A percentile compares a stretch with the other conserved stretches of the same genome.
These are phyloP conservation scores for Vigna mungo DNA, from an alignment of 306 rosid species.

Conservation along the genomic window DNA sequence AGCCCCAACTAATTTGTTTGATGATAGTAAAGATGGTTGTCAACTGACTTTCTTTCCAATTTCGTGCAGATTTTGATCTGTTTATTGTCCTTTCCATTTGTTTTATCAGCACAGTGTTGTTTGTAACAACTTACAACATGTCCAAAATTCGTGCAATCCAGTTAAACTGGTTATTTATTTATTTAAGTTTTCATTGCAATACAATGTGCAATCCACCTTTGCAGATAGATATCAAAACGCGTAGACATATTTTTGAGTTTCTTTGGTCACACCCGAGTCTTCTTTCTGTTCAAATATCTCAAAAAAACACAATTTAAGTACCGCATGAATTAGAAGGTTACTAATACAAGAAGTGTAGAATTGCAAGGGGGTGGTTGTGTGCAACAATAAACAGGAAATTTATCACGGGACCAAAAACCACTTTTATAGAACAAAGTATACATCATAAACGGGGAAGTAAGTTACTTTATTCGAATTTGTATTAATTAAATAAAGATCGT, in stretches of 20 bases:
- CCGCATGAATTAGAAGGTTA: no score
- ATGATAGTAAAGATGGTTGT: conserved; percentile 86
- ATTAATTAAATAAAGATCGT: conserved; percentile 11
- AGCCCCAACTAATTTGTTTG: conserved; percentile 83
- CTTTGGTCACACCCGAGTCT: no score
- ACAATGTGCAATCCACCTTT: no score
- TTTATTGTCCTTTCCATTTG: conserved; percentile 71
- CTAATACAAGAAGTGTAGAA: no score
- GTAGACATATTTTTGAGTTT: no score
- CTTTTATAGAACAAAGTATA: not conserved
- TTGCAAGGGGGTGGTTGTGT: no score
- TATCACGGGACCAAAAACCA: not conserved
- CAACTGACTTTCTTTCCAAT: conserved; percentile 74
- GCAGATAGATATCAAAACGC: no score
- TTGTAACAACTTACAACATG: conserved; percentile 82
- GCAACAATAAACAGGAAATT: not conserved
- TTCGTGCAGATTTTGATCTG: conserved; percentile 79
- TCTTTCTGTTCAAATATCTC: no score
- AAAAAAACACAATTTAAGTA: no score
- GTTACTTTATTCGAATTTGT: conserved; percentile 18
- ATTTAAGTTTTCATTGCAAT: no score
- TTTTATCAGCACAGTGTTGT: conserved; percentile 84
- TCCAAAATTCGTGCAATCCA: conserved; percentile 98
- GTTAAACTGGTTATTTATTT: conserved; percentile 39
- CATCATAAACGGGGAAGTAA: not conserved